phyloP scores from a whole-genome alignment of 1,284 basidiomycete genomes.

The Puccinia hordei region DNA sequence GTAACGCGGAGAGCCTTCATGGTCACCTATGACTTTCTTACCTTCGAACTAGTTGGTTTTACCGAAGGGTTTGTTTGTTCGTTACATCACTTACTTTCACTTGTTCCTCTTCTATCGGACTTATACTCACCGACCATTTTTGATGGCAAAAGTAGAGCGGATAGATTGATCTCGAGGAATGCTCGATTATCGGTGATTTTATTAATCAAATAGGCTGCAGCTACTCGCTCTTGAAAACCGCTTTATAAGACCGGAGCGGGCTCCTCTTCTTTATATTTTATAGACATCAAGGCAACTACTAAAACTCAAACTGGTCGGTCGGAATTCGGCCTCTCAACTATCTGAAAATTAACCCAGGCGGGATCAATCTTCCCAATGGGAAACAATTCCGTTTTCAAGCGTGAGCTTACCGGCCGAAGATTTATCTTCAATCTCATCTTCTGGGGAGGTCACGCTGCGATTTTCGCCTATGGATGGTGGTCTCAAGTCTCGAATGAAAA shows the following conservation, averaged over 20 bases:
- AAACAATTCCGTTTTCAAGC: background rate
- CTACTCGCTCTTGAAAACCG: background rate
- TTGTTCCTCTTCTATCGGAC: background rate
- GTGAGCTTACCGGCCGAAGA: constrained; percentile 37
- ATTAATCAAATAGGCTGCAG: background rate
- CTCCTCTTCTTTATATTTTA: background rate
- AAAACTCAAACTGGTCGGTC: background rate
- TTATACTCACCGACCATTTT: background rate
- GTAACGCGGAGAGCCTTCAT: background rate
- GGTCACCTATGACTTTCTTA: background rate
- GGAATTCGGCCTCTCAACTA: background rate
- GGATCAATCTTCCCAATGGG: constrained; percentile 3
- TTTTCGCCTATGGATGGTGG: constrained; percentile 47
- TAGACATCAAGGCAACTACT: background rate
- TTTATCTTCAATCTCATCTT: constrained; percentile 44
- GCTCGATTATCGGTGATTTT: background rate
- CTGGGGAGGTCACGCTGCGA: constrained; percentile 25
- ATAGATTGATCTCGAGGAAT: constrained; percentile 2
- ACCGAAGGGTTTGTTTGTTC: background rate
- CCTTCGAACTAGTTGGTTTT: background rate
- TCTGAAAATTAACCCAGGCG: background rate
- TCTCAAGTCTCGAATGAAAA: constrained; percentile 25
- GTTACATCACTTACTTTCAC: background rate
- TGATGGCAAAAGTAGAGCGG: background rate
- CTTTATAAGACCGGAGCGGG: constrained; percentile 8